These are phyloP conservation scores for Stenocarpella maydis DNA, from an alignment of 2,329 filamentous ascomycete species.

Conservation along the genomic window DNA sequence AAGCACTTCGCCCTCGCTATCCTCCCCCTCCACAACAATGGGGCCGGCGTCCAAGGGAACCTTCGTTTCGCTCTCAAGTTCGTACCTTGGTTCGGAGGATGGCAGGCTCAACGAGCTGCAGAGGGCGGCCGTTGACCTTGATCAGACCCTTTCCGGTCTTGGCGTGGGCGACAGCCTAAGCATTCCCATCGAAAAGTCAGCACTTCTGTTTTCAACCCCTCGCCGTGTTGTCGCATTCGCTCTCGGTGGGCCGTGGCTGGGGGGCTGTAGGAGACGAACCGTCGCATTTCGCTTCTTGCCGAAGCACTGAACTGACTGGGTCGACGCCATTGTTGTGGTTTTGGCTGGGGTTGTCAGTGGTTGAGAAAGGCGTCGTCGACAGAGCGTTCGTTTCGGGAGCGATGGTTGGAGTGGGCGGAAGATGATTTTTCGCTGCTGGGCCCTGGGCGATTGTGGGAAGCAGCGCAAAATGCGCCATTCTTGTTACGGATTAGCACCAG, in stretches of 20 bases:
- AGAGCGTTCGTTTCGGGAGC: constrained; percentile 16
- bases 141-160: constrained; percentile 73
- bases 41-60: not conserved
- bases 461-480: not conserved
- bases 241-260: constrained; percentile 7
- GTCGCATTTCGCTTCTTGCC: constrained; percentile 97
- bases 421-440: constrained; percentile 32
- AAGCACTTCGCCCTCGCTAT: not conserved
- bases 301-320: constrained; percentile 95
- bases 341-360: constrained; percentile 32
- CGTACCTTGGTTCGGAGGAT: constrained; percentile 96
- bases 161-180: constrained; percentile 36
- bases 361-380: constrained; percentile 27
- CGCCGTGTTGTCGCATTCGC: constrained; percentile 20
- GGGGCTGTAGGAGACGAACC: constrained; percentile 42
- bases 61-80: constrained; percentile 34
- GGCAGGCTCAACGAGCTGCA: constrained; percentile 93
- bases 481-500: not conserved
- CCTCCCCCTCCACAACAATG: not conserved
- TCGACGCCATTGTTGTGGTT: constrained; percentile 74
- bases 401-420: constrained; percentile 18
- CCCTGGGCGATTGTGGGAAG: constrained; percentile 31
- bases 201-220: constrained; percentile 27
- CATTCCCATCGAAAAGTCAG: constrained; percentile 30
- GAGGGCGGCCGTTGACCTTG: constrained; percentile 98